Conservation (phyloP, 2,329 filamentous ascomycete species). For the Claviceps arundinis region DNA sequence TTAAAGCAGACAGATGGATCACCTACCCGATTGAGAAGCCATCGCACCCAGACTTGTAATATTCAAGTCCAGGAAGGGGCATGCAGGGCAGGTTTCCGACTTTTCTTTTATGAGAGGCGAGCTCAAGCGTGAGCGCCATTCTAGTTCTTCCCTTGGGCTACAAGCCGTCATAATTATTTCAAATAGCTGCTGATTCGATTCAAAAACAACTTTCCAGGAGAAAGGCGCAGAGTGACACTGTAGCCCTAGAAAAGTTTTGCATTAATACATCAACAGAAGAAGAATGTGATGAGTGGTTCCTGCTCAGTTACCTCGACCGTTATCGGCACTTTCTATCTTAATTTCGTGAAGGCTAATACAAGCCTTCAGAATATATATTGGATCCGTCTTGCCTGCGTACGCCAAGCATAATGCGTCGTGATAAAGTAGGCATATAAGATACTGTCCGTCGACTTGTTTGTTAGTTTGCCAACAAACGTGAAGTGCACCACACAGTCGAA, state of each 20-base stretch:
- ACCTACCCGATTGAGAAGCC: constrained; percentile 56
- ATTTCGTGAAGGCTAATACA: constrained; percentile 56
- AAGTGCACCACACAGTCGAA: constrained; percentile 69
- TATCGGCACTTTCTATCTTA: constrained; percentile 59
- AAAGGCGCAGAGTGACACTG: constrained; percentile 78
- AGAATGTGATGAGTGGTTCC: not conserved
- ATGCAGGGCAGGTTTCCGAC: constrained; percentile 33
- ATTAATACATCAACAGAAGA: not conserved
- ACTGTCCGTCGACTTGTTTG: constrained; percentile 56
- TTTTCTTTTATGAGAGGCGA: constrained; percentile 36
- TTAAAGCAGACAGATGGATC: not conserved
- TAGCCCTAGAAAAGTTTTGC: constrained; percentile 43
- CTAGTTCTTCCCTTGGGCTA: constrained; percentile 61
- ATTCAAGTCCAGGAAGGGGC: constrained; percentile 52
- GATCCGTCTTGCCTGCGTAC: constrained; percentile 47
- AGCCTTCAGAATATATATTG: constrained; percentile 59
- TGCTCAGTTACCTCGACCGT: constrained; percentile 49
- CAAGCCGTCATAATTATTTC: constrained; percentile 83
- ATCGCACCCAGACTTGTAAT: constrained; percentile 64
- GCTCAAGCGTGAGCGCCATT: constrained; percentile 62
- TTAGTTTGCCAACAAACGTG: constrained; percentile 70
- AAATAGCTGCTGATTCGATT: constrained; percentile 61
- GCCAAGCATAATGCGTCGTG: constrained; percentile 67
- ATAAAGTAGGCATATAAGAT: constrained; percentile 80
- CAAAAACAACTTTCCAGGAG: constrained; percentile 87